Evolutionary conservation across 257 asterid genomes (phyloP).

Genomic region (Ophiorrhiza pumila): DNA sequence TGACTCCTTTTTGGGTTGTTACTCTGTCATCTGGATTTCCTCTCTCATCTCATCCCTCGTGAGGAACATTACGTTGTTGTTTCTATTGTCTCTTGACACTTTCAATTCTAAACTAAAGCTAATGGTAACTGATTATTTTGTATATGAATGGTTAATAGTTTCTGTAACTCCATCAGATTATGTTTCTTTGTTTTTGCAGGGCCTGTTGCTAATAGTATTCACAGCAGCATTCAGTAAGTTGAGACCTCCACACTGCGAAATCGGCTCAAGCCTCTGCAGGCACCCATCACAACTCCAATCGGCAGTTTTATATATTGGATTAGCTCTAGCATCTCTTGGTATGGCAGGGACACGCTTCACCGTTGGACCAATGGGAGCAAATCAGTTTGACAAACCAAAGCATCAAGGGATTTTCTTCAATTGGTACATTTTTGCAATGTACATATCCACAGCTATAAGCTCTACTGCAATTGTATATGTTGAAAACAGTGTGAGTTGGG

Average conservation of each 20-base stretch:
- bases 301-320: slow-evolving; percentile 23
- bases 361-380: slow-evolving; percentile 34
- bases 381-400: slow-evolving; percentile 29
- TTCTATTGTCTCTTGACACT: background rate
- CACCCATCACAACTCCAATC: slow-evolving; percentile 26
- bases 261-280: slow-evolving; percentile 19
- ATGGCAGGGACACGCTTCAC: slow-evolving; percentile 37
- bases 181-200: too few relatives aligned
- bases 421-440: slow-evolving; percentile 33
- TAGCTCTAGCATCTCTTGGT: slow-evolving; percentile 30
- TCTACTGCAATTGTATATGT: slow-evolving; percentile 32
- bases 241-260: slow-evolving; percentile 31
- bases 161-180: background rate
- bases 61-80: background rate
- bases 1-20: slow-evolving; percentile 65
- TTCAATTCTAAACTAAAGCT: background rate
- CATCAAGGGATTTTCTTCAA: slow-evolving; percentile 29
- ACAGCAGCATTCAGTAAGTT: slow-evolving; percentile 28
- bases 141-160: background rate
- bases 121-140: background rate
- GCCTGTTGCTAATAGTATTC: slow-evolving; percentile 23
- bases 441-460: slow-evolving; percentile 23
- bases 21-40: slow-evolving; percentile 74
- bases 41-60: slow-evolving; percentile 69
- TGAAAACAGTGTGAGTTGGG: slow-evolving; percentile 36